phyloP scores from a whole-genome alignment of 179 eudicot genomes.

The Drosera spatulata region DNA sequence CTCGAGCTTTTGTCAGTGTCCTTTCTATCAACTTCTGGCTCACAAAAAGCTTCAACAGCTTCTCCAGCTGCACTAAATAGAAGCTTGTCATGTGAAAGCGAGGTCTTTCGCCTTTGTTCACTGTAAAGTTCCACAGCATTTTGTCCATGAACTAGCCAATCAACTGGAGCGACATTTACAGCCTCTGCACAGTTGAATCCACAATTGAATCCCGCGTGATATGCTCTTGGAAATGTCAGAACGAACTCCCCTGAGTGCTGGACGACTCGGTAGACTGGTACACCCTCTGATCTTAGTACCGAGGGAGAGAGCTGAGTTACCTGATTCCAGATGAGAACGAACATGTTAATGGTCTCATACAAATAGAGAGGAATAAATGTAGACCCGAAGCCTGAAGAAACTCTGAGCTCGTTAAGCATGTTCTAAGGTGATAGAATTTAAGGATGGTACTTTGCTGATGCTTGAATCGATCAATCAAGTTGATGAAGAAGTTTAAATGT shows the following conservation, averaged over 20 bases:
- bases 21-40: slow-evolving; percentile 17
- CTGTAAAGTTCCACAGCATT: slow-evolving; percentile 57
- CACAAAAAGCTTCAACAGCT: slow-evolving; percentile 34
- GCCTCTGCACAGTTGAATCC: slow-evolving; percentile 73
- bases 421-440: no score
- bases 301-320: slow-evolving; percentile 60
- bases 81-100: slow-evolving; percentile 59
- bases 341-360: not conserved
- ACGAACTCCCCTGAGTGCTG: slow-evolving; percentile 56
- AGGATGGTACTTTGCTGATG: no score
- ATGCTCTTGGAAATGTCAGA: slow-evolving; percentile 61
- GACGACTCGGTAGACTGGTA: slow-evolving; percentile 43
- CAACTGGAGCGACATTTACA: slow-evolving; percentile 62
- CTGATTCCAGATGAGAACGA: slow-evolving; percentile 15
- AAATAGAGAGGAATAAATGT: not conserved
- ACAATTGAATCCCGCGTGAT: slow-evolving; percentile 57
- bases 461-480: no score
- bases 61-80: slow-evolving; percentile 37
- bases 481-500: no score
- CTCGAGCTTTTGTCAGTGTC: slow-evolving; percentile 17
- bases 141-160: slow-evolving; percentile 59
- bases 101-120: slow-evolving; percentile 39
- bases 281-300: slow-evolving; percentile 42
- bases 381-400: not conserved
- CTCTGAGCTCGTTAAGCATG: not conserved